Evolutionary conservation across 345 rosid species (phyloP).

Genomic region (thale cress (Arabidopsis thaliana)): DNA sequence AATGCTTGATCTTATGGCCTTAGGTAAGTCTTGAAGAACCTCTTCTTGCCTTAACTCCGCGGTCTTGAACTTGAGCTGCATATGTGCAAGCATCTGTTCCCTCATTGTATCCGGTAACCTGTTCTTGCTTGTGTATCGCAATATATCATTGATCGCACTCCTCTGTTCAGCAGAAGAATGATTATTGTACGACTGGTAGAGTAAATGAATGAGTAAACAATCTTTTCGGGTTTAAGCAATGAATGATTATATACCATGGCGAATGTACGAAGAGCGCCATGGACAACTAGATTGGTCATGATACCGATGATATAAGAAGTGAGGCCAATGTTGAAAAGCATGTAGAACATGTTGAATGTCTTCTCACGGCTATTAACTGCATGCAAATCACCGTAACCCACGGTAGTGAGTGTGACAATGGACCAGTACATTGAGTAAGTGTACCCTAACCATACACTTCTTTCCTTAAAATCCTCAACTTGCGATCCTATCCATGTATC

Average conservation of each 20-base stretch:
- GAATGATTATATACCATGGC: conserved; percentile 53
- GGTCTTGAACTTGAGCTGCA: conserved; percentile 91
- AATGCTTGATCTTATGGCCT: conserved; percentile 88
- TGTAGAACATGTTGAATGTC: conserved; percentile 75
- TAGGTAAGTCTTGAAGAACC: conserved; percentile 80
- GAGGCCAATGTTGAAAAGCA: conserved; percentile 93
- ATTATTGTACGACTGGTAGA: background rate
- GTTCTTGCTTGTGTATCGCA: conserved; percentile 81
- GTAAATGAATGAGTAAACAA: too few relatives aligned
- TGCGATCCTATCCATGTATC: conserved; percentile 78
- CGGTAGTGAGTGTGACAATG: conserved; percentile 85
- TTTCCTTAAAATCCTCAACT: conserved; percentile 61
- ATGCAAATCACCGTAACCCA: conserved; percentile 90
- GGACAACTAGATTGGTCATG: conserved; percentile 97
- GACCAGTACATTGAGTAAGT: conserved; percentile 96
- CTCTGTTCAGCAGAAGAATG: conserved; percentile 56
- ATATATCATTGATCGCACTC: conserved; percentile 71
- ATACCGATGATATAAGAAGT: conserved; percentile 85
- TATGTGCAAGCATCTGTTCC: conserved; percentile 92
- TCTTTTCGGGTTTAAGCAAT: too few relatives aligned
- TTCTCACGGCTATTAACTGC: conserved; percentile 75
- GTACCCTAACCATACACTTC: conserved; percentile 83
- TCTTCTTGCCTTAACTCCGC: conserved; percentile 86
- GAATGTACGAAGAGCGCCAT: conserved; percentile 65
- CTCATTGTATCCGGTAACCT: conserved; percentile 79